phyloP scores from a whole-genome alignment of 2,329 filamentous ascomycete species.

The Claviceps monticola region DNA sequence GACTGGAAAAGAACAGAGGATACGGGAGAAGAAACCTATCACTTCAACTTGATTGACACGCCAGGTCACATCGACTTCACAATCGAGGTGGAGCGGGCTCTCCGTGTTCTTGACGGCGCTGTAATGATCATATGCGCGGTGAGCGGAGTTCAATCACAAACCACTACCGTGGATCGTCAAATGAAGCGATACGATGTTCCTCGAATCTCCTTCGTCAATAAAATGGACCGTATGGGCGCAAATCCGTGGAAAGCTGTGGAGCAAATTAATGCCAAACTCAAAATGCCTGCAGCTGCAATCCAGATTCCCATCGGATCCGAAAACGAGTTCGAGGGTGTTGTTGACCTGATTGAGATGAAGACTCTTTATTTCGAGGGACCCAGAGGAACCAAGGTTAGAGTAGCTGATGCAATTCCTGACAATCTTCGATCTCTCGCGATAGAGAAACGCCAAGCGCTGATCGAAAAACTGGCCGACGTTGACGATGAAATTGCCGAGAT shows the following conservation, averaged over 20 bases:
- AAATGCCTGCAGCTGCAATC: constrained; percentile 80
- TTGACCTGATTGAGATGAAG: constrained; percentile 87
- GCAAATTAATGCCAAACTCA: constrained; percentile 93
- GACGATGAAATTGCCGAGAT: constrained; percentile 96
- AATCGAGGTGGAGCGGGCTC: constrained; percentile 90
- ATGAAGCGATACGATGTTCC: constrained; percentile 98
- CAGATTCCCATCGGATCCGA: constrained; percentile 91
- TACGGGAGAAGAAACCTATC: constrained; percentile 78
- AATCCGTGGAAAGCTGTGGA: constrained; percentile 97
- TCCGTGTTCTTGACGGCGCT: constrained; percentile 88
- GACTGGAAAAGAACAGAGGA: constrained; percentile 86
- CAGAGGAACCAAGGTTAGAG: constrained; percentile 62
- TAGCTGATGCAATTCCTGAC: constrained; percentile 69
- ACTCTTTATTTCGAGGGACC: constrained; percentile 83
- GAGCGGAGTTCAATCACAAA: constrained; percentile 93
- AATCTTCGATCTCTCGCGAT: constrained; percentile 61
- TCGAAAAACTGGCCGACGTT: constrained; percentile 92
- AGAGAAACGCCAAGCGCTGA: constrained; percentile 72
- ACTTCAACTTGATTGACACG: constrained; percentile 97
- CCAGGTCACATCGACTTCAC: constrained; percentile 98
- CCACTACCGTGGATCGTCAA: constrained; percentile 93
- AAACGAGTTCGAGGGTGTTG: constrained; percentile 81
- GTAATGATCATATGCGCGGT: constrained; percentile 98
- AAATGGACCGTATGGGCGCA: constrained; percentile 98
- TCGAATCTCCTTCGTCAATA: constrained; percentile 92